A percentile compares a stretch with the other conserved stretches of the same genome.
These are phyloP conservation scores for Corymbia calophylla DNA, from an alignment of 441 rosid species.

Conservation along the genomic window DNA sequence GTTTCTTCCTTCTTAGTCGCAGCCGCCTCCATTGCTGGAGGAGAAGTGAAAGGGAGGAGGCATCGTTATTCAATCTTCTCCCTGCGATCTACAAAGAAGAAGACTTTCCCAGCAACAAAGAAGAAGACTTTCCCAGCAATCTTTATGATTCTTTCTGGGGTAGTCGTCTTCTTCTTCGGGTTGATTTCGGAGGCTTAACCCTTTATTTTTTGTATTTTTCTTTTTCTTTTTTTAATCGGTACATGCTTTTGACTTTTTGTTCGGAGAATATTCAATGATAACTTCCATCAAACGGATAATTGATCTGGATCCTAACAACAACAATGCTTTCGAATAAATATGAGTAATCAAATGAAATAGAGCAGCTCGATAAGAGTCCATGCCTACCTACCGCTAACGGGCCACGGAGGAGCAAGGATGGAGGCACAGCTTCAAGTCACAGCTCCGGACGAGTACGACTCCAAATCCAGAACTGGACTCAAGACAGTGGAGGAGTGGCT, in stretches of 20 bases:
- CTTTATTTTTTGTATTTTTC: too few relatives aligned
- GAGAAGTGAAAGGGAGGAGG: background rate
- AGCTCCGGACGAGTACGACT: background rate
- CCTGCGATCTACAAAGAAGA: background rate
- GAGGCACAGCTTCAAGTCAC: background rate
- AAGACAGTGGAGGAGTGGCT: background rate
- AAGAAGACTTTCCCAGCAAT: background rate
- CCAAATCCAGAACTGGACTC: rapidly evolving
- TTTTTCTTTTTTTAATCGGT: too few relatives aligned
- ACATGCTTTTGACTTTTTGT: too few relatives aligned
- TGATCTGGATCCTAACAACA: too few relatives aligned
- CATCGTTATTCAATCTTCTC: background rate
- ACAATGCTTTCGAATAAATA: too few relatives aligned
- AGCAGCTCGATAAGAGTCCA: too few relatives aligned
- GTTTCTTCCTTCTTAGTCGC: background rate
- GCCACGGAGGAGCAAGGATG: background rate
- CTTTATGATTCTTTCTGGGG: background rate
- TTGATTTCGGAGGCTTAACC: background rate
- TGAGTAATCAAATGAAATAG: too few relatives aligned
- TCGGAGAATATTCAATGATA: too few relatives aligned
- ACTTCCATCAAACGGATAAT: too few relatives aligned
- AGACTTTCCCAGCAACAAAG: background rate
- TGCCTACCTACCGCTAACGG: rapidly evolving
- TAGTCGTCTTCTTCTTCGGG: background rate
- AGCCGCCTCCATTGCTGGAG: too few relatives aligned